phyloP scores from a whole-genome alignment of 495 filamentous ascomycete genomes.

The Paragyromitra xinjiangensis region DNA sequence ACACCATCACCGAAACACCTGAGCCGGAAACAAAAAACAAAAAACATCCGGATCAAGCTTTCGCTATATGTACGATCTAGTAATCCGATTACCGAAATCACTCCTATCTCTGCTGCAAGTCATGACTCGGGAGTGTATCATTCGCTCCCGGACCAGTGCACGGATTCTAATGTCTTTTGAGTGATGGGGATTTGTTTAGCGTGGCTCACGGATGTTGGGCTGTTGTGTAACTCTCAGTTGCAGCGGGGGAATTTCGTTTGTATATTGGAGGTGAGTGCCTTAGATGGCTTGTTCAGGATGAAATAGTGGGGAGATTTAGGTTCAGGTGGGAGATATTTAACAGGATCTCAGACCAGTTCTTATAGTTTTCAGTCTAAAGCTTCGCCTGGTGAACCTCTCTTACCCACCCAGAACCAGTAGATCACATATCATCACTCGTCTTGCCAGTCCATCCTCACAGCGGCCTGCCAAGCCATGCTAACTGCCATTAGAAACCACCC shows the following conservation, averaged over 20 bases:
- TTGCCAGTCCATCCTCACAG: not conserved
- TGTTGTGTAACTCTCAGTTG: not conserved
- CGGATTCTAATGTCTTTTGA: not conserved
- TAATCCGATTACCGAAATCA: not conserved
- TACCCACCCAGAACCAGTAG: no score
- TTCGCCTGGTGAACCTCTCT: not conserved
- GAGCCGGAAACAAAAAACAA: not conserved
- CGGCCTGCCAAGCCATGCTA: not conserved
- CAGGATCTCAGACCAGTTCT: not conserved
- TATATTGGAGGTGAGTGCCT: not conserved
- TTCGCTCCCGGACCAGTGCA: not conserved
- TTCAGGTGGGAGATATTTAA: not conserved
- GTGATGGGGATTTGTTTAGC: not conserved
- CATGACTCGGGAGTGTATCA: conserved; percentile 19
- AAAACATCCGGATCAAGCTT: not conserved
- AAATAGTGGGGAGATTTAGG: not conserved
- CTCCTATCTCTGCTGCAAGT: conserved; percentile 2
- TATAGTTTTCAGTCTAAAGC: not conserved
- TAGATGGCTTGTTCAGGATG: not conserved
- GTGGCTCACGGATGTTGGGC: not conserved
- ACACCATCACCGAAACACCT: not conserved
- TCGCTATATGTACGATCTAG: not conserved
- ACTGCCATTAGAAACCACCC: not conserved
- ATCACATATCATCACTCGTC: conserved; percentile 3
- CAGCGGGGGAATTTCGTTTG: not conserved